Conservation (phyloP, 805 yeast species). For the Ogataea populi-albae region DNA sequence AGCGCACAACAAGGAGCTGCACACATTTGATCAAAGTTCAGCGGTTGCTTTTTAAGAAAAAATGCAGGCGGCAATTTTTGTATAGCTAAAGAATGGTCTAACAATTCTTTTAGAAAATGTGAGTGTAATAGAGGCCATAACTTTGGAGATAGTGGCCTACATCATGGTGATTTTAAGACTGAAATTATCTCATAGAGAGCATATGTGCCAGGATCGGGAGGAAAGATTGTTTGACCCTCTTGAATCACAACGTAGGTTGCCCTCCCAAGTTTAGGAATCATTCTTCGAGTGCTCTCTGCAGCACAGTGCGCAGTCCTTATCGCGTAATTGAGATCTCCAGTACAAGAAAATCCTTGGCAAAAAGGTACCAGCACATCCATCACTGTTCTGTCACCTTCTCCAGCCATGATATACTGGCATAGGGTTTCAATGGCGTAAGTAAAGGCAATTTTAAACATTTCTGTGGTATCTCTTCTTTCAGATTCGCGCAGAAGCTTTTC, state of each 20-base stretch:
- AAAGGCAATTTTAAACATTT: slow-evolving; percentile 26
- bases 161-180: too few relatives aligned
- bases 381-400: slow-evolving; percentile 39
- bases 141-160: too few relatives aligned
- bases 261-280: slow-evolving; percentile 36
- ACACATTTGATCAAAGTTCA: too few relatives aligned
- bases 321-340: slow-evolving; percentile 25
- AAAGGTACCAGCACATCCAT: slow-evolving; percentile 41
- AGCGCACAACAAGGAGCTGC: too few relatives aligned
- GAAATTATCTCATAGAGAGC: slow-evolving; percentile 34
- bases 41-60: too few relatives aligned
- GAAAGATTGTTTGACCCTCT: slow-evolving; percentile 27
- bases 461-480: slow-evolving; percentile 4
- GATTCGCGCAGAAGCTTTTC: slow-evolving; percentile 25
- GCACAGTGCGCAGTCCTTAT: slow-evolving; percentile 29
- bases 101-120: too few relatives aligned
- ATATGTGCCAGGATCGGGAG: slow-evolving; percentile 43
- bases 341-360: slow-evolving; percentile 22
- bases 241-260: slow-evolving; percentile 38
- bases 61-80: too few relatives aligned
- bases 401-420: slow-evolving; percentile 35
- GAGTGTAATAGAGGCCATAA: too few relatives aligned
- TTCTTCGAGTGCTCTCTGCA: slow-evolving; percentile 36
- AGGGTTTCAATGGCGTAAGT: slow-evolving; percentile 30
- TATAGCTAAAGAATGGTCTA: too few relatives aligned